Evolutionary conservation across 306 rosid genomes (phyloP), one percentile per base, ranked within the genome.

Genomic region (Myrica gale): DNA sequence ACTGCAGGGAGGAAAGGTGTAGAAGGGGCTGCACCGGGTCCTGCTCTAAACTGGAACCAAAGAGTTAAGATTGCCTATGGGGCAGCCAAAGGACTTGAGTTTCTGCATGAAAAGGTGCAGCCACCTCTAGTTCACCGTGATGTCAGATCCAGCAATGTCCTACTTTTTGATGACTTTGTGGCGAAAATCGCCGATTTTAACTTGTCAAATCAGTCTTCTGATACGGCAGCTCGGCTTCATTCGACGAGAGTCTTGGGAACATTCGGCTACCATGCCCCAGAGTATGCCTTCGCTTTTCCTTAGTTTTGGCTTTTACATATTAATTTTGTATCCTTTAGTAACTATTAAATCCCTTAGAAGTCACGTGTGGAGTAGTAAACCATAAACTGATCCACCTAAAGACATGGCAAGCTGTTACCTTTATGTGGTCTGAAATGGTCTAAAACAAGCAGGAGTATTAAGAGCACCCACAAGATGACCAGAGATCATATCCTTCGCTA

Each of bases 221-320:
- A 94, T 69, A 94, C 97, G 0, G 97, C 98, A 0, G 97, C 97
- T 23, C 80, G 97, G 39, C 88, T 94, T 17, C 98, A 94, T 82
- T 94, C 98, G 37, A 94, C 98, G 61, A 90, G 98, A 81, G 98
- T 92, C 77, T 88, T 95, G 84, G 99, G 99, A 84, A 95, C 99
- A 37, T 95, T 95, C 67, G 99, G 97, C 43, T 95, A 95, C 82
- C 99, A 95, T 78, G 97, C 99, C 78, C 99, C 99, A 55, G 99
- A 95, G 99, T 95, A 92, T 81, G 90, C 69, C 74, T 51, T 68
- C 42, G 10, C 46, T 68, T 41, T 71, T 20, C 65, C 17, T 44
- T 71, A 65, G 12, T 70, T 44, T 68, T 71, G 26, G 73, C 61
- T 76, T 74, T 65, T 11, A 16, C 75, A 68, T 23, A 17, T 3